Base-by-base conservation (phyloP, 768 basidiomycete species). In the Leccinum broughii region DNA sequence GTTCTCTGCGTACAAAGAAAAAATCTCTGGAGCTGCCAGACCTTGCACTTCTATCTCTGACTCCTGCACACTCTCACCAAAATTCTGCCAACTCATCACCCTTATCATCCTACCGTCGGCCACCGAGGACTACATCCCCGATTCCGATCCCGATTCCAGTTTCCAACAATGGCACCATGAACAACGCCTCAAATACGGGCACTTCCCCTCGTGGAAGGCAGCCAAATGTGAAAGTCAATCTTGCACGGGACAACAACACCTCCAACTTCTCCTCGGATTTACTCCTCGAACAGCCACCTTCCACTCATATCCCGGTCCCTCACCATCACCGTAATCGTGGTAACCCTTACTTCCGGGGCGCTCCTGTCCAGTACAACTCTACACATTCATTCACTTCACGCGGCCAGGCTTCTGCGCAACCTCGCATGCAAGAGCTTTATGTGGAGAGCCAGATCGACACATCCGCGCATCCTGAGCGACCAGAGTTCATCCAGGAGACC, bases 1-100 rank as follows among this genome's bases (percentile, higher is more conserved):
- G 78, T 34, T 87, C 88, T 49, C 75, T 90, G 59, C 79, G 86
- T 44, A 77, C 79, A 22, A 90, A 87, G 79, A 89, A 88, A 75
- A 84, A 81, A 69, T 88, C 87, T 0, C 83, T 92, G 20, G 88
- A 92, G 70, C 80, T 92, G 26, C 89, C 89, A 56, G 89, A 90
- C 77, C 85, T 92, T 66, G 81, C 81, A 13, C 75, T 76, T 60
- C 79, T 83, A 63, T 75, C 80, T 50, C 67, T 83, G 62, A 78
- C 81, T 58, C 79, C 80, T 59, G 74, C 74, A 53, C 64, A 73
- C 48, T 75, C 77, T 30, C 68, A 70, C 58, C 74, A 70, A 49
- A 67, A 65, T 59, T 75, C 78, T 51, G 71, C 76, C 41, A 75
- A 77, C 51, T 70, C 75, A 53, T 78, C 80, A 30, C 78, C 78